Conservation (phyloP, 257 asterid species). For the Avicennia marina region DNA sequence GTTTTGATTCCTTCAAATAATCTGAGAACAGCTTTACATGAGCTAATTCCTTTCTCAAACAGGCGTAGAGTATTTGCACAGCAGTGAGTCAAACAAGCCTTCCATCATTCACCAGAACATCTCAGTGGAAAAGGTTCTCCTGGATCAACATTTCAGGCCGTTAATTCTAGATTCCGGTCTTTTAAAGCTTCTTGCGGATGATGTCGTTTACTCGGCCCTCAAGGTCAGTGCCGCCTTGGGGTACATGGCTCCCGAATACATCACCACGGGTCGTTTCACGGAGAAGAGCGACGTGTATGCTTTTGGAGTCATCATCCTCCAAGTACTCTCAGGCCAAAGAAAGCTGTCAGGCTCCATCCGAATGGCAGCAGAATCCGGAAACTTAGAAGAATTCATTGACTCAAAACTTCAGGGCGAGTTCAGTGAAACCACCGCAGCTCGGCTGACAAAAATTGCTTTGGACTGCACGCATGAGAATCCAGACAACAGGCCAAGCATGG, state of each 20-base stretch:
- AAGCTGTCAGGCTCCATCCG: conserved; percentile 42
- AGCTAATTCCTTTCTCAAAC: conserved; percentile 12
- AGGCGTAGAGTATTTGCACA: conserved; percentile 78
- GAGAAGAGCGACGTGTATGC: conserved; percentile 97
- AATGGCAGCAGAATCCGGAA: conserved; percentile 66
- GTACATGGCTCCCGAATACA: conserved; percentile 95
- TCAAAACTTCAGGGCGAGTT: conserved; percentile 48
- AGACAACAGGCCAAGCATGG: conserved; percentile 64
- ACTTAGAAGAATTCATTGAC: conserved; percentile 51
- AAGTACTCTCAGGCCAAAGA: conserved; percentile 63
- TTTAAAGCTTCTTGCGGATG: conserved; percentile 83
- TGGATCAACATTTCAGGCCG: conserved; percentile 60
- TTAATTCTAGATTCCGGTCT: conserved; percentile 77
- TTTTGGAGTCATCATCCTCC: conserved; percentile 85
- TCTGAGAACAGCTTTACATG: no score
- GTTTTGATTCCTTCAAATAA: no score
- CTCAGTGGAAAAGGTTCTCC: conserved; percentile 69
- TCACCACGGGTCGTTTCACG: conserved; percentile 90
- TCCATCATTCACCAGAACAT: conserved; percentile 85
- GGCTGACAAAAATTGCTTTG: conserved; percentile 50
- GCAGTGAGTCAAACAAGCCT: conserved; percentile 54
- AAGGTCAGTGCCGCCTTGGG: conserved; percentile 94
- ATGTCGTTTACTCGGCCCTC: conserved; percentile 87
- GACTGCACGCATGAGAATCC: conserved; percentile 72
- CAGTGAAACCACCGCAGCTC: conserved; percentile 41